Evolutionary conservation across 2,329 filamentous ascomycete genomes (phyloP).

Genomic region (Lachnellula occidentalis): DNA sequence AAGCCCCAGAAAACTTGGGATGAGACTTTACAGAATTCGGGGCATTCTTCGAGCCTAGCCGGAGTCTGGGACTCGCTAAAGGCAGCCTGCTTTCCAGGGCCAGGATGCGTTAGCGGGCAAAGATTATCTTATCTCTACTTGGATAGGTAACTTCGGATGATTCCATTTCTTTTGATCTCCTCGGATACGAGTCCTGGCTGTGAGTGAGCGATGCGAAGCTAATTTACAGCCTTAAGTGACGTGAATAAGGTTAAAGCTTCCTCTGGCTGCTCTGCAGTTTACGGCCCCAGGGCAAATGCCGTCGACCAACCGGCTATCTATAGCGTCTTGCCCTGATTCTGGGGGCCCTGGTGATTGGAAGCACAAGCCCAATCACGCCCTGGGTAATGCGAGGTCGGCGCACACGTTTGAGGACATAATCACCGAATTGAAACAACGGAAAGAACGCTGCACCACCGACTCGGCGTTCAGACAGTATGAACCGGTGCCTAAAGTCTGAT

Average conservation of each 20-base stretch:
- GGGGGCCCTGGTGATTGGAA: background rate
- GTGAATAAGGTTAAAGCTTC: background rate
- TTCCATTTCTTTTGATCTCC: too few species aligned
- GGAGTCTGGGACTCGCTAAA: too few species aligned
- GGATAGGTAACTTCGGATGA: too few species aligned
- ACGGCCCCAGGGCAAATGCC: background rate
- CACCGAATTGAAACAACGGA: constrained; percentile 2
- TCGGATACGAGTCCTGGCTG: background rate
- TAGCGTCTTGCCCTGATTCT: background rate
- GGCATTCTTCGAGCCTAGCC: too few species aligned
- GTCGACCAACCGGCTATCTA: background rate
- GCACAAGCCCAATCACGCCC: background rate
- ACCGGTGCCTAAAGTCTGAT: background rate
- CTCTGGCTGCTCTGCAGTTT: background rate
- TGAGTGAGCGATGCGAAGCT: background rate
- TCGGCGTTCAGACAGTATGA: too few species aligned
- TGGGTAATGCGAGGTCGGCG: too few species aligned
- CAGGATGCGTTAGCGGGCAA: too few species aligned
- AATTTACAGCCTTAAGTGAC: too few species aligned
- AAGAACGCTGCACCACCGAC: background rate
- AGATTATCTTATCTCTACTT: too few species aligned
- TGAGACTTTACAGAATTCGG: too few species aligned
- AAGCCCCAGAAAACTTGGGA: too few species aligned
- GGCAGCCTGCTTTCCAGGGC: too few species aligned
- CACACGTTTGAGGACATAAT: background rate